Evolutionary conservation across 116 monocot genomes (phyloP), one percentile per base, ranked within the genome.

Genomic region (Zostera marina): DNA sequence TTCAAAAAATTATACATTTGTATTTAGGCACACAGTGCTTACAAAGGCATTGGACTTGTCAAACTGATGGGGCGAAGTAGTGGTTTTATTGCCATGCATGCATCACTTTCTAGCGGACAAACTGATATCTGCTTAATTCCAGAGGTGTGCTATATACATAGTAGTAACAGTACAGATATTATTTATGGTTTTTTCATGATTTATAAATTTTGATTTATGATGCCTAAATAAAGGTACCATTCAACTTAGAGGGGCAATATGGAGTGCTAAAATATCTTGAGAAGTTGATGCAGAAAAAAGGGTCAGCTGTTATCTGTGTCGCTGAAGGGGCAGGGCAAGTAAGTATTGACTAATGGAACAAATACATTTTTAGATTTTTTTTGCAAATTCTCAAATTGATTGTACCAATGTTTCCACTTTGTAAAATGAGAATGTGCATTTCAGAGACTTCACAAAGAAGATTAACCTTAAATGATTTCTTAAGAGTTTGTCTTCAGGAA

Each of bases 21-120:
- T 44, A 46, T 23, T 58, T 53, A 92, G 92, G 87, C 92, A 38
- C 78, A 72, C 42, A 85, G 85, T 68, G 92, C 87, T 17, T 87
- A 76, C 66, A 83, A 87, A 68, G 92, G 92, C 32, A 76, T 92
- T 70, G 92, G 92, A 22, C 60, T 92, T 7, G 80, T 92, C 47
- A 92, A 92, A 67, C 61, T 92, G 66, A 92, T 92, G 92, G 92
- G 92, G 56, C 80, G 92, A 74, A 87, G 78, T 65, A 92, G 87
- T 54, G 92, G 92, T 5, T 87, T 87, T 60, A 92, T 92, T 59
- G 70, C 92, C 8, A 87, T 92, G 87, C 78, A 92, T 73, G 92
- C 92, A 42, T 68, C 92, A 64, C 80, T 92, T 66, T 78, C 87
- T 43, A 92, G 92, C 68, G 87, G 92, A 14, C 87, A 92, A 56